These are phyloP conservation scores for Fusarium decemcellulare DNA, from an alignment of 2,329 filamentous ascomycete species.

Conservation along the genomic window DNA sequence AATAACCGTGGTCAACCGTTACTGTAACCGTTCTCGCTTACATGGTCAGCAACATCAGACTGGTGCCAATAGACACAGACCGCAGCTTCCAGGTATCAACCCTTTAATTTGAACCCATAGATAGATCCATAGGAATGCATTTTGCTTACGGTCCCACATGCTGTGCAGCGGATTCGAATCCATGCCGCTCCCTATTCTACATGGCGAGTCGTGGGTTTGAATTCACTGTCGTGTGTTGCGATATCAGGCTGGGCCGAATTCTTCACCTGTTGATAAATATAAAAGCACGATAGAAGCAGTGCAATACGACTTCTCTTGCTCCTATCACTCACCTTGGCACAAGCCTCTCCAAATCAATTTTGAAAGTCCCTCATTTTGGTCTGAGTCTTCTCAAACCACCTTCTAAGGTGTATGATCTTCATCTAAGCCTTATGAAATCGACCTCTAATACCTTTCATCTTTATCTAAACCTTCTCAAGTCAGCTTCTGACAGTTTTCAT, in stretches of 20 bases:
- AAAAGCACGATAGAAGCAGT: not conserved
- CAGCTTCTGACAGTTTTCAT: not conserved
- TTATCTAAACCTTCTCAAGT: not conserved
- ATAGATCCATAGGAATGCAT: not conserved
- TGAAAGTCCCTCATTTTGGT: too few species aligned
- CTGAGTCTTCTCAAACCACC: too few species aligned
- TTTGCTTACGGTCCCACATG: not conserved
- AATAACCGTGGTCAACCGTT: not conserved
- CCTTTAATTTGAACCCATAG: not conserved
- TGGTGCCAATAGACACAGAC: not conserved
- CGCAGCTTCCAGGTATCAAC: not conserved
- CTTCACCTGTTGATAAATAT: not conserved
- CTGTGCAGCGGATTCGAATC: too few species aligned
- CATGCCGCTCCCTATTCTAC: too few species aligned
- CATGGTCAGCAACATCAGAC: not conserved
- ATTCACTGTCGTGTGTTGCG: not conserved
- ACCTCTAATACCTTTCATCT: not conserved
- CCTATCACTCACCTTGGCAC: not conserved
- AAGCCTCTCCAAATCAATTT: too few species aligned
- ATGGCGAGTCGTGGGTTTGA: not conserved
- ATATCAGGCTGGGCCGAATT: not conserved
- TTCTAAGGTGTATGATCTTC: too few species aligned
- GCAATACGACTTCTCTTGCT: not conserved
- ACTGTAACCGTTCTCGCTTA: constrained; percentile 56
- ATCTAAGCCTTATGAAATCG: too few species aligned